Percentiles rank a stretch among this genome's conserved stretches.
Evolutionary conservation across 768 basidiomycete genomes (phyloP).

Genomic region (Rhodotorula graminis): DNA sequence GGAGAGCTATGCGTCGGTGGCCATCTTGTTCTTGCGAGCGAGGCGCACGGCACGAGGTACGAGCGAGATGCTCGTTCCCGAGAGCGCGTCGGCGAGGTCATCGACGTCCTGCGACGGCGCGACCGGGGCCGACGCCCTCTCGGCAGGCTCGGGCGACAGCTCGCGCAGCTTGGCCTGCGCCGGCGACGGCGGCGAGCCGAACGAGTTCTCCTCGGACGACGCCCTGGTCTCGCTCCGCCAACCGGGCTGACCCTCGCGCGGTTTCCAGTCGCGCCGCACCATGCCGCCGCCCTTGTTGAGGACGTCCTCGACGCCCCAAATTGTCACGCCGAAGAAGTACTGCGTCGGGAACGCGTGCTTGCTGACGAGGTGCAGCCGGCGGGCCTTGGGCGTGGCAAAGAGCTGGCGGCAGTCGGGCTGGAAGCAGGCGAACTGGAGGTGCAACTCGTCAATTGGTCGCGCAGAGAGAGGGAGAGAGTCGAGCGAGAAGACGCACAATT

Average conservation of each 20-base stretch:
- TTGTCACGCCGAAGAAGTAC: constrained; percentile 31
- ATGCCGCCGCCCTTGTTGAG: constrained; percentile 24
- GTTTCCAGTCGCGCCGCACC: constrained; percentile 31
- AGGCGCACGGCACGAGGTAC: constrained; percentile 16
- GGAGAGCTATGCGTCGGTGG: not conserved
- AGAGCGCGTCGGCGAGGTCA: constrained; percentile 5
- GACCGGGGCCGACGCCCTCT: too few relatives aligned
- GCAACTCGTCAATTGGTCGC: not conserved
- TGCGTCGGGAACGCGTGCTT: constrained; percentile 38
- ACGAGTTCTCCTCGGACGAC: not conserved
- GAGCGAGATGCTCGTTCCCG: constrained; percentile 21
- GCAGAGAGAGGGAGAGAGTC: not conserved
- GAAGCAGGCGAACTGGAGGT: constrained; percentile 38
- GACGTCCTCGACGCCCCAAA: constrained; percentile 31
- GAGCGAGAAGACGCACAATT: constrained; percentile 22
- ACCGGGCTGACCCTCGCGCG: constrained; percentile 7
- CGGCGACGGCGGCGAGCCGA: not conserved
- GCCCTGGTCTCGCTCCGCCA: not conserved
- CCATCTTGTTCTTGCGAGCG: constrained; percentile 11
- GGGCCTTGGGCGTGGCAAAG: constrained; percentile 34
- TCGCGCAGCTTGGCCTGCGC: not conserved
- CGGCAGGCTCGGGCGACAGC: not conserved
- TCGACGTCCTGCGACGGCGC: constrained; percentile 4
- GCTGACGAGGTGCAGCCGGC: constrained; percentile 39
- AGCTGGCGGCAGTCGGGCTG: constrained; percentile 3